Evolutionary conservation across 257 asterid genomes (phyloP).

Genomic region (Leptodermis oblonga): DNA sequence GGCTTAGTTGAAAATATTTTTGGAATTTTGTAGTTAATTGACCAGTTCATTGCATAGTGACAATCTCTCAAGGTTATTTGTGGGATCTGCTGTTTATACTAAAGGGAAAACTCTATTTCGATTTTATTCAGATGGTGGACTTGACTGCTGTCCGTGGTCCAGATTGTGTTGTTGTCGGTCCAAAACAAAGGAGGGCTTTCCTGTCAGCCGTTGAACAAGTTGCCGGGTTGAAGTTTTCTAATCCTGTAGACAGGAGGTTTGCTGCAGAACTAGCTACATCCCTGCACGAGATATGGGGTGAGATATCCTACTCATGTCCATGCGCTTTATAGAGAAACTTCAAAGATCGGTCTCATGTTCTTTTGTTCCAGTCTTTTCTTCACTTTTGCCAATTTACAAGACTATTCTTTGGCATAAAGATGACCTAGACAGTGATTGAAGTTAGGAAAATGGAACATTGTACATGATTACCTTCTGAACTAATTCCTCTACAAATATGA

Average conservation of each 20-base stretch:
- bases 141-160: conserved; percentile 60
- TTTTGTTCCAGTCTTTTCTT: not conserved
- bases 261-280: conserved; percentile 51
- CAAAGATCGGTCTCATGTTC: not conserved
- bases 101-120: conserved; percentile 3
- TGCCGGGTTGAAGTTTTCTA: conserved; percentile 38
- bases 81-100: not conserved
- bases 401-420: not conserved
- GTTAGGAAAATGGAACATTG: not conserved
- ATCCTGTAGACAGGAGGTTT: conserved; percentile 62
- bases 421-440: not conserved
- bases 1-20: not conserved
- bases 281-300: conserved; percentile 73
- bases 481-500: not conserved
- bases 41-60: not conserved
- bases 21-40: not conserved
- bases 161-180: conserved; percentile 40
- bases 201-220: conserved; percentile 65
- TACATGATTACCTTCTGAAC: not conserved
- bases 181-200: conserved; percentile 62
- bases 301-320: conserved; percentile 25
- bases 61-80: not conserved
- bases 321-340: not conserved
- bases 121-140: conserved; percentile 58
- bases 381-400: not conserved